These are phyloP conservation scores for Ustilago sp. DNA, from an alignment of 1,284 basidiomycete genomes.

Conservation along the genomic window DNA sequence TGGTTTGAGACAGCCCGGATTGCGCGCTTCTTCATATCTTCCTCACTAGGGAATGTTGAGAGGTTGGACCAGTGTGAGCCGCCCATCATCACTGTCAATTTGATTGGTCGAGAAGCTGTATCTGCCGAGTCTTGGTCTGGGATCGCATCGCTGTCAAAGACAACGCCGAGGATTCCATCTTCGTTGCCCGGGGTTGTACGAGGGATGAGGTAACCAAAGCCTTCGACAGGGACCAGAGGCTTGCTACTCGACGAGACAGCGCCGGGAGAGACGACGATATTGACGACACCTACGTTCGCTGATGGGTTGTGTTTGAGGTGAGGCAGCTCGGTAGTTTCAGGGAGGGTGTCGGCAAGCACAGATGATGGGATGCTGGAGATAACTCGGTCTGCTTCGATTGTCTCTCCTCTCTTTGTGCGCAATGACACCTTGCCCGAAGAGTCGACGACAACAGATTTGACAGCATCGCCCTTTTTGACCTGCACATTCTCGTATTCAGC, in stretches of 20 bases:
- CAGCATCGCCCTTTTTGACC: conserved; percentile 72
- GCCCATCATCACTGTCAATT: conserved; percentile 91
- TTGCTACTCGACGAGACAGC: conserved; percentile 80
- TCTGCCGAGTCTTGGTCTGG: conserved; percentile 59
- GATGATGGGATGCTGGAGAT: conserved; percentile 70
- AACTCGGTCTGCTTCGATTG: conserved; percentile 46
- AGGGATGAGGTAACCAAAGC: conserved; percentile 94
- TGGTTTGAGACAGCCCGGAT: conserved; percentile 53
- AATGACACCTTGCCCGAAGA: conserved; percentile 70
- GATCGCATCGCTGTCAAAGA: conserved; percentile 75
- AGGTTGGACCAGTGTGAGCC: conserved; percentile 74
- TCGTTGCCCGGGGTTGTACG: conserved; percentile 75
- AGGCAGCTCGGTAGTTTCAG: conserved; percentile 68
- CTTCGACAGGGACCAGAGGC: conserved; percentile 77
- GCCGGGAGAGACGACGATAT: conserved; percentile 63
- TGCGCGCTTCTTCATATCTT: conserved; percentile 46
- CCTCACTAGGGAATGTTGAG: conserved; percentile 72
- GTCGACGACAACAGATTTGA: conserved; percentile 73
- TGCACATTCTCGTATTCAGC: conserved; percentile 74
- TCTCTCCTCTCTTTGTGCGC: conserved; percentile 18
- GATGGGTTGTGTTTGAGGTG: conserved; percentile 68
- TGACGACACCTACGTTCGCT: conserved; percentile 63
- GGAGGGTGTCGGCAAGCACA: conserved; percentile 41
- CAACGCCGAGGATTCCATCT: conserved; percentile 72
- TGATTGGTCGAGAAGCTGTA: conserved; percentile 70